Base-by-base conservation (phyloP, 1,284 basidiomycete species). In the Ceratobasidium sp. region DNA sequence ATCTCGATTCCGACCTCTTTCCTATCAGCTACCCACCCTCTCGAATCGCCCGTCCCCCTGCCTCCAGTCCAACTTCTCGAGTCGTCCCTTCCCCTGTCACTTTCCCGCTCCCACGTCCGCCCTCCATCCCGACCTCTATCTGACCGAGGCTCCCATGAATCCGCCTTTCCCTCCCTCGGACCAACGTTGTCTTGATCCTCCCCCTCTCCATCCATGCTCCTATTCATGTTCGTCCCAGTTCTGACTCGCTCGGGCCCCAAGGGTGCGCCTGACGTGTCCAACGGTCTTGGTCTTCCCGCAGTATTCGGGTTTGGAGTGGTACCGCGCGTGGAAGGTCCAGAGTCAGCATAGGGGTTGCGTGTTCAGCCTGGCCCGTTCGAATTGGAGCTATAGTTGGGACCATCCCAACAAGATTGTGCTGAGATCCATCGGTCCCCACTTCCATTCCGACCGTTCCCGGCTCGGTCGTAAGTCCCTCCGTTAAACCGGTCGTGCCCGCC, bases 221-320 rank as follows among this genome's bases (percentile, higher is more conserved):
- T 11, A 38, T 38, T 38, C 35, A 4, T 11, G 11, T 38, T 18
- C 35, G 41, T 49, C 38, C 54, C 64, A 14, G 54, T 69, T 2
- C 64, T 50, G 32, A 69, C 52, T 41, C 64, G 64, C 26, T 69
- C 64, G 3, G 23, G 41, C 0, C 14, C 64, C 8, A 21, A 26
- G 0, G 64, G 52, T 14, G 64, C 64, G 28, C 52, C 64, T 11
- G 64, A 38, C 18, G 52, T 69, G 46, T 69, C 64, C 13, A 69
- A 35, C 64, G 64, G 64, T 44, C 52, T 8, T 11, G 44, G 13
- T 13, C 23, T 43, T 11, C 52, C 52, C 26, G 21, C 9, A 1
- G 21, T 9, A 23, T 50, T 21, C 6, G 28, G 13, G 18, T 32
- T 32, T 16, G 52, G 28, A 16, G 52, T 55, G 5, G 46, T n/a